These are phyloP conservation scores for Stenocarpella maydis DNA, from an alignment of 2,329 filamentous ascomycete genomes.

Conservation along the genomic window DNA sequence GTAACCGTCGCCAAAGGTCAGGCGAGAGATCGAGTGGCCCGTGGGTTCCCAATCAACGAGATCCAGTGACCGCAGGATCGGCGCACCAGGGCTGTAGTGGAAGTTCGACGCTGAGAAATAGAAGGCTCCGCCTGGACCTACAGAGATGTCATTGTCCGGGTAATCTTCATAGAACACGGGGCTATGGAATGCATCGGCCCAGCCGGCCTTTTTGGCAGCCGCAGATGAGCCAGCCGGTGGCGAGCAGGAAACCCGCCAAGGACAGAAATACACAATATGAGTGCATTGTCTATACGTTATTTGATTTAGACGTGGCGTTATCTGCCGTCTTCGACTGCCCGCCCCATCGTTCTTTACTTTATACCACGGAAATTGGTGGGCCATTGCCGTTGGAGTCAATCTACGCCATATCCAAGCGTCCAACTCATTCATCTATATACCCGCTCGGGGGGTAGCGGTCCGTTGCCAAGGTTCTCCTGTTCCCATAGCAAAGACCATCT, in stretches of 20 bases:
- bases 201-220: background rate
- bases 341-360: background rate
- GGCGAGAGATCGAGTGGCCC: constrained; percentile 53
- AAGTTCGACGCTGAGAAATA: constrained; percentile 28
- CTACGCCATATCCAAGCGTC: background rate
- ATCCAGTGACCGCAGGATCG: constrained; percentile 63
- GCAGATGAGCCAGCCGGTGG: constrained; percentile 12
- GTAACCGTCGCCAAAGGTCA: constrained; percentile 58
- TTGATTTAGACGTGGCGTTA: background rate
- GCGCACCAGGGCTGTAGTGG: constrained; percentile 51
- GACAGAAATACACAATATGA: background rate
- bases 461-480: constrained; percentile 5
- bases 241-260: constrained; percentile 7
- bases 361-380: background rate
- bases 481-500: background rate
- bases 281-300: constrained; percentile 12
- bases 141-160: constrained; percentile 40
- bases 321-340: background rate
- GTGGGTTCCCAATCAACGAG: constrained; percentile 60
- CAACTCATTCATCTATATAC: background rate
- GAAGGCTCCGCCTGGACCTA: background rate
- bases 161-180: constrained; percentile 47
- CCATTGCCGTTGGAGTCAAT: too few relatives aligned
- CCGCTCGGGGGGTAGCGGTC: constrained; percentile 13
- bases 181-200: constrained; percentile 16